Conservation (phyloP, 2,329 filamentous ascomycete genomes). For the Paecilomyces sp. region DNA sequence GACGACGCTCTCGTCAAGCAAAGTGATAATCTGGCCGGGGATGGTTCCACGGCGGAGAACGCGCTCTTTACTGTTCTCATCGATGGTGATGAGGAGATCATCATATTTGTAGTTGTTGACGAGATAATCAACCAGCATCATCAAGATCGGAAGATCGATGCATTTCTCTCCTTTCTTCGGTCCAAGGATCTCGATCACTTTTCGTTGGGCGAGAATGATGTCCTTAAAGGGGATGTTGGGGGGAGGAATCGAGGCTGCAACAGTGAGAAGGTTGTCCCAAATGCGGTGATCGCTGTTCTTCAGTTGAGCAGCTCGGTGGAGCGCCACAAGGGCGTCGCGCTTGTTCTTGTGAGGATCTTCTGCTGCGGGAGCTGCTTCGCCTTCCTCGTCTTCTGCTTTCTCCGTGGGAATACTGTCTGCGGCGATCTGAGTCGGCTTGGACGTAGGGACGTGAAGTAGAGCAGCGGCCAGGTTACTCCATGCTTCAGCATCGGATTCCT, state of each 20-base stretch:
- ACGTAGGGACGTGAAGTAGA: slow-evolving; percentile 50
- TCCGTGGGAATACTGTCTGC: slow-evolving; percentile 1
- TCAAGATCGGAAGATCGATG: slow-evolving; percentile 67
- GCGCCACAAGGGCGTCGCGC: slow-evolving; percentile 69
- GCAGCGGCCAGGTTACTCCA: slow-evolving; percentile 94
- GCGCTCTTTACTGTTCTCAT: slow-evolving; percentile 25
- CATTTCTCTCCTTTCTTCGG: slow-evolving; percentile 63
- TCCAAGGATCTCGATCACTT: slow-evolving; percentile 67
- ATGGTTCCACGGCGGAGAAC: slow-evolving; percentile 49
- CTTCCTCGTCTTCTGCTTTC: slow-evolving; percentile 14
- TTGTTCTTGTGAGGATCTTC: slow-evolving; percentile 52
- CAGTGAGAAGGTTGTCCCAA: slow-evolving; percentile 92
- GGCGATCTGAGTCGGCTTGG: slow-evolving; percentile 18
- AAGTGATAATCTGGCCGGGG: slow-evolving; percentile 49
- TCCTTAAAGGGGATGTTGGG: slow-evolving; percentile 60
- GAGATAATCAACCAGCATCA: slow-evolving; percentile 64
- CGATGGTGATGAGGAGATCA: slow-evolving; percentile 23
- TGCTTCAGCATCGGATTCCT: slow-evolving; percentile 81
- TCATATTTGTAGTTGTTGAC: slow-evolving; percentile 44
- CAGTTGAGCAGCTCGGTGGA: slow-evolving; percentile 77
- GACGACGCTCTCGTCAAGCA: slow-evolving; percentile 67
- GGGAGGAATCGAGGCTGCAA: slow-evolving; percentile 70
- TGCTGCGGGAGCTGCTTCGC: slow-evolving; percentile 11
- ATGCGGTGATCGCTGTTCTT: slow-evolving; percentile 86
- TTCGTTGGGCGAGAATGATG: slow-evolving; percentile 65